Evolutionary conservation across 768 basidiomycete species (phyloP), one percentile per base, ranked within the genome.

Genomic region (Russula abietina): DNA sequence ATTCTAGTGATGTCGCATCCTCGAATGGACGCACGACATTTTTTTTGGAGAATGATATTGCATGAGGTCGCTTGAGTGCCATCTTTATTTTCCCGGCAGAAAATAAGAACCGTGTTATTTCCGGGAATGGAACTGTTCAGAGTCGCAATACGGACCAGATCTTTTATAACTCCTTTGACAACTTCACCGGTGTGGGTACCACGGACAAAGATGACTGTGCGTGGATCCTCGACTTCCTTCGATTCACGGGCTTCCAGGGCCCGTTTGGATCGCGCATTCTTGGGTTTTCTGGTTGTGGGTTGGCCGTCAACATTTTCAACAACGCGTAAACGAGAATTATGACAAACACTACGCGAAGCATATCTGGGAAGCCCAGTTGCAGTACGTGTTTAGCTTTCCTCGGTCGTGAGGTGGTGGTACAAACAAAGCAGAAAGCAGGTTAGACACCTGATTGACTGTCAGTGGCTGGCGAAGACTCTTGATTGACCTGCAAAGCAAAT

Each of bases 201-300:
- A 66, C 87, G 84, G 28, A 97, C 93, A 73, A 99, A 96, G 61
- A 99, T 82, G 12, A 88, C 87, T 24, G 87, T 93, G 68, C 94
- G 86, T 39, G 85, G 80, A 71, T 91, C 93, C 75, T 95, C 93
- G 59, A 96, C 80, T 68, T 94, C 87, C 71, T 96, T 95, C 0
- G 97, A 85, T 69, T 88, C 88, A 12, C 94, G 83, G 39, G 89
- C 90, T 33, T 91, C 90, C 68, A 95, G 70, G 0, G 83, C 95
- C 64, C 97, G 82, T 75, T 98, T 99, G 16, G 90, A 89, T 39
- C 96, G 85, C 7, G 97, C 95, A 81, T 96, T 98, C 80, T 90
- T 92, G 24, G 97, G 93, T 79, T 96, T 98, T 70, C 87, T 88
- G 57, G 10, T 43, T 24, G 51, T 26, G 10, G 1, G n/a, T 36